Base-by-base conservation (phyloP, 768 basidiomycete species). In the Paxillus rubicundulus region DNA sequence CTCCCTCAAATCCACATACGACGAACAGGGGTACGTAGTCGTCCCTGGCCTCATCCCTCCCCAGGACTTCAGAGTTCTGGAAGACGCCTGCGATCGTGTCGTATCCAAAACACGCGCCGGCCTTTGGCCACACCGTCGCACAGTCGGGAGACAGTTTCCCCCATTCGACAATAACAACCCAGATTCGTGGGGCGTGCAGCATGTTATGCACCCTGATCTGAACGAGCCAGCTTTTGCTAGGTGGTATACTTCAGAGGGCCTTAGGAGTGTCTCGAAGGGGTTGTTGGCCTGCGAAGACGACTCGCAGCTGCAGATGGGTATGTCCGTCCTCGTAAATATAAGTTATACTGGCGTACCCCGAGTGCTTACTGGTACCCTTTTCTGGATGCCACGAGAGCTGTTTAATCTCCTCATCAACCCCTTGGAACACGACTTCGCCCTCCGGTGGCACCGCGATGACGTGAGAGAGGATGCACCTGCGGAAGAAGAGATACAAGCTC, bases 391-490 rank as follows among this genome's bases (percentile, higher is more conserved):
- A 16, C 17, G 10, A 63, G 89, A 91, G 61, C 67, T 89, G 21
- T 89, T 89, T 66, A 90, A 89, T 60, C 62, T 89, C 48, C 72
- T 91, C 18, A 84, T 91, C 32, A 87, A 90, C 62, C 89, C 88
- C 0, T 50, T 73, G 9, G 60, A 66, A 5, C 82, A 84, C 53
- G 75, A 82, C 42, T 90, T 89, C 65, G 85, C 87, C 2, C 71
- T 90, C 46, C 74, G 87, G 36, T 90, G 89, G 87, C 89, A 90
- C 64, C 79, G 89, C 2, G 89, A 91, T 55, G 89, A 89, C 65
- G 77, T 92, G 5, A 71, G 67, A 27, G 83, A 82, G 60, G 71
- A 74, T 20, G 86, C 82, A 0, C 77, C 72, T 0, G 65, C 73
- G 16, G 80, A 84, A 12, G 85, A 90, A 56, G 89, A 91, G 59